Base-by-base conservation (phyloP, 257 asterid species). In the Verbascum thapsus region DNA sequence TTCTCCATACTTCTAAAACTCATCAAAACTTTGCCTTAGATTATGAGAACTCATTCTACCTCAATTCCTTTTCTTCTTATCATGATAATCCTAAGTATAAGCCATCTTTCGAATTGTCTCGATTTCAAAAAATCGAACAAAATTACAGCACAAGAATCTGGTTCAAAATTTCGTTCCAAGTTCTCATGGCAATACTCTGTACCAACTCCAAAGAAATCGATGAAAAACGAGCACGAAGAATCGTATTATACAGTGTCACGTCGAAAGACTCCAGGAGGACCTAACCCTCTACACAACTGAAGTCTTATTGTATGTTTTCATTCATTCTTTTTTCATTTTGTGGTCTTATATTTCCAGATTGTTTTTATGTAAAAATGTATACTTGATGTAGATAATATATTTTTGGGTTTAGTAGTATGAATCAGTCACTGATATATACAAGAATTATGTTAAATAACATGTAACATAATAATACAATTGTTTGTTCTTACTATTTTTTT, bases 241-340 rank as follows among this genome's bases (percentile, higher is more conserved):
- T 54, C 49, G 35, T 63, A 20, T 44, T 76, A 72, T 56, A 47
- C 69, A 18, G 83, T 56, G 2, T 81, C 90, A 6, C 61, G 60
- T 10, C 78, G 78, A 6, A 68, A 16, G 51, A 77, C 81, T 42
- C 86, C 89, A 0, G 86, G 84, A 18, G 89, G 89, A 9, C 86
- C 86, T 1, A 83, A 83, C 67, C 89, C 89, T 47, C 71, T 80
- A 26, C 89, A 83, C 75, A 83, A 83, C 63, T 82, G 78, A 77
- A 54, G 59, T 37, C 34, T 7, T 53, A 26, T 39, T n/a, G n/a
- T n/a, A 52, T 71, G 61, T 58, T 15, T 43, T 22, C 15, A 6
- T 11, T 62, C 8, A 10, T 53, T 5, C 17, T n/a, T n/a, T n/a
- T 41, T 2, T 7, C n/a, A n/a, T 41, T 13, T 30, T 3, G n/a